Evolutionary conservation across 2,329 filamentous ascomycete genomes (phyloP), one percentile per base, ranked within the genome.

Genomic region (Diaporthe sp.): DNA sequence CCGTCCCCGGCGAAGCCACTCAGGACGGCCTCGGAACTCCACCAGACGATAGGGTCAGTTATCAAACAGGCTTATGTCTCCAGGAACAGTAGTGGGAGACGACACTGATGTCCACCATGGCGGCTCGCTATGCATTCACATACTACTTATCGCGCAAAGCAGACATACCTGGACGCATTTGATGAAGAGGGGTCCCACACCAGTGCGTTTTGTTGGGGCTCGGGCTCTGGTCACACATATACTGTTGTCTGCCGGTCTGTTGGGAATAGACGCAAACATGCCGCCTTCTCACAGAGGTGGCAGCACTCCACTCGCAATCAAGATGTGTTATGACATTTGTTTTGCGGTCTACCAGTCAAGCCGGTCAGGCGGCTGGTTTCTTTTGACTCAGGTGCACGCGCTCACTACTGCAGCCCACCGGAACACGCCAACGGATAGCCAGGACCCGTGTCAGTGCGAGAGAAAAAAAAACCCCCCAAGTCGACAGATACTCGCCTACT

Each of bases 131-230:
- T 27, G 37, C 25, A 32, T 27, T 27, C n/a, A 15, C 19, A 8
- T 10, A 37, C 37, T 37, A 50, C 44, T 6, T 27, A 17, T 66
- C 30, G 30, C 22, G 59, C 59, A 27, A 25, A n/a, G 42, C 61
- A 13, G 22, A 27, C n/a, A 30, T 19, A 44, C 10, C 17, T 22
- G 39, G 9, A 44, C 25, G 25, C 37, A 30, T 19, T 22, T 25
- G 27, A 66, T n/a, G 44, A 27, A 66, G 27, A 50, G 22, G 61
- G 61, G 42, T n/a, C 17, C 61, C 61, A 42, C 61, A 66, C 42
- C 44, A 50, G 42, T 19, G 30, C 44, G 61, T 66, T 66, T 37
- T 66, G 44, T 51, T 66, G 61, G 61, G 61, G 44, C 44, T 37
- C 30, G 61, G 15, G 22, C 44, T 51, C 22, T 37, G 30, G 61